These are phyloP conservation scores for Aspergillus sparsus DNA, from an alignment of 495 filamentous ascomycete species.

Conservation along the genomic window DNA sequence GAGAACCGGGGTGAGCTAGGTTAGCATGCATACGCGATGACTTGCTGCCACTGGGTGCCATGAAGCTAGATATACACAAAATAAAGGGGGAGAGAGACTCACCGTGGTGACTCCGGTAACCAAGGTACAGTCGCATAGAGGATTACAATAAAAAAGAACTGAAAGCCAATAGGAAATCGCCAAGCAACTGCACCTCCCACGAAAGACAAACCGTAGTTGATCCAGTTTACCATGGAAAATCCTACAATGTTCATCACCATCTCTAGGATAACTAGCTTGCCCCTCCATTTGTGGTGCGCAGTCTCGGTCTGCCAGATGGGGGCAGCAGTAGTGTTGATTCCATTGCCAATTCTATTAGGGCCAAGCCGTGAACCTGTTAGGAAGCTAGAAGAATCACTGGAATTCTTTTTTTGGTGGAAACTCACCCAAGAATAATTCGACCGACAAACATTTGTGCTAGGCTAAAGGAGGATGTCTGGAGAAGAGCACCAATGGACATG, in stretches of 20 bases:
- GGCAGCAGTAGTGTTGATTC: slow-evolving; percentile 63
- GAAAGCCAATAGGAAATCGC: slow-evolving; percentile 57
- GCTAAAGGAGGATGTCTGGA: slow-evolving; percentile 58
- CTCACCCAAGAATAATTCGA: slow-evolving; percentile 50
- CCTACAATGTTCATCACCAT: slow-evolving; percentile 63
- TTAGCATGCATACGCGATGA: neutral
- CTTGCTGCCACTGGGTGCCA: too few relatives aligned
- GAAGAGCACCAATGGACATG: slow-evolving; percentile 60
- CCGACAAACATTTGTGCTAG: slow-evolving; percentile 65
- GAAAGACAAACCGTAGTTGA: slow-evolving; percentile 58
- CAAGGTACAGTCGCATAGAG: slow-evolving; percentile 52
- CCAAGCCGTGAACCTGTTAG: too few relatives aligned
- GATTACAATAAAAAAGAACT: slow-evolving; percentile 55
- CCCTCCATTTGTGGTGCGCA: slow-evolving; percentile 58
- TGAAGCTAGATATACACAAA: too few relatives aligned
- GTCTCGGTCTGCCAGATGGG: slow-evolving; percentile 70
- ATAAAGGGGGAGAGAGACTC: slow-evolving; percentile 4
- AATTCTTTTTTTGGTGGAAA: neutral
- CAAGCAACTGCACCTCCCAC: slow-evolving; percentile 47
- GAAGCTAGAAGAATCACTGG: neutral
- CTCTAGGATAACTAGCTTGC: slow-evolving; percentile 62
- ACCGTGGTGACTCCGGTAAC: slow-evolving; percentile 59
- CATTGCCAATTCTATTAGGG: slow-evolving; percentile 50
- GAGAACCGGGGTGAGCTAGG: neutral
- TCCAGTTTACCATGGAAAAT: slow-evolving; percentile 55